Percentiles rank a stretch among this genome's conserved stretches.
Conservation (phyloP, 2,329 filamentous ascomycete species). For the Stachybotrys echinatus region DNA sequence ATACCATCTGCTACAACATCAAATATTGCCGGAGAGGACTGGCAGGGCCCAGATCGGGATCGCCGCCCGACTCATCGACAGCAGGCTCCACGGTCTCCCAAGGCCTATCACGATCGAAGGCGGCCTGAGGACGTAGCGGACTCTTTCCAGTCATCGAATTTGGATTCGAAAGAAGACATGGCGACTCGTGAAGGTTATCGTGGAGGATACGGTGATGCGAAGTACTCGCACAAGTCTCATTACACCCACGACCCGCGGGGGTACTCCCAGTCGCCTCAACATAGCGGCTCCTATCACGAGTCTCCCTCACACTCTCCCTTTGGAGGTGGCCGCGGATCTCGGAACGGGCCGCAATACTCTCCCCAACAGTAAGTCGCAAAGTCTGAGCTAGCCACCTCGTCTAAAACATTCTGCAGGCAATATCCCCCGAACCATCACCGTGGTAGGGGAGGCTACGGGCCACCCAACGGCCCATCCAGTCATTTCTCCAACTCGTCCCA, state of each 20-base stretch:
- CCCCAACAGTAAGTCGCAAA: constrained; percentile 36
- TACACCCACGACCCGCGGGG: constrained; percentile 29
- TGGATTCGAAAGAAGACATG: constrained; percentile 48
- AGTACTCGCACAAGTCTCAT: constrained; percentile 30
- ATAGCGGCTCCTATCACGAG: constrained; percentile 36
- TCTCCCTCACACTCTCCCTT: constrained; percentile 40
- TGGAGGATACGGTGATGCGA: constrained; percentile 31
- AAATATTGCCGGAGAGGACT: constrained; percentile 9
- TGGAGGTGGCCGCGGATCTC: constrained; percentile 30
- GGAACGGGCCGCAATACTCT: constrained; percentile 31
- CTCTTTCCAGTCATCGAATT: constrained; percentile 36
- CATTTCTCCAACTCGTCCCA: constrained; percentile 38
- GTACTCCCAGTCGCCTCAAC: constrained; percentile 37
- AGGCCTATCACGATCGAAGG: constrained; percentile 17
- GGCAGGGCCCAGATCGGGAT: constrained; percentile 10
- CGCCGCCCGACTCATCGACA: constrained; percentile 14
- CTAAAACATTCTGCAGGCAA: constrained; percentile 37
- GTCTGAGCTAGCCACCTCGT: constrained; percentile 6
- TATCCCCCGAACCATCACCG: constrained; percentile 58
- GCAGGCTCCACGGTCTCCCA: constrained; percentile 20
- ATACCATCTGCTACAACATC: constrained; percentile 12
- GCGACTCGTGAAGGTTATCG: constrained; percentile 36
- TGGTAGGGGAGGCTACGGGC: constrained; percentile 39
- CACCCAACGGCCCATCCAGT: constrained; percentile 46
- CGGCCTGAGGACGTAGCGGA: constrained; percentile 21